phyloP scores from a whole-genome alignment of 768 basidiomycete species.

The Plicaturopsis crispa region DNA sequence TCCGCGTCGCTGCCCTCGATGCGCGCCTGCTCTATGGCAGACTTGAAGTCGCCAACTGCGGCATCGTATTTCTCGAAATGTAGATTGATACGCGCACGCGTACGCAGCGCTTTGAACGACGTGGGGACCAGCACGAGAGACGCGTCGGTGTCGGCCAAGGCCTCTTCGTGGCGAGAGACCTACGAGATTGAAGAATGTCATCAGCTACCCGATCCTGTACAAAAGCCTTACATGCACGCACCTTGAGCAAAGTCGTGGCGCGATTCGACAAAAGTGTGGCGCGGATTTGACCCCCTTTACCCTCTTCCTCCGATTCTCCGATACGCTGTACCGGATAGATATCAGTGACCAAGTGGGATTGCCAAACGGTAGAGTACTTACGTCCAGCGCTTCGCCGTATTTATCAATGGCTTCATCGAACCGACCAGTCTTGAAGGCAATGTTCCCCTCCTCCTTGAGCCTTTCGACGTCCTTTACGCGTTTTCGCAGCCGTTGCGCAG shows the following conservation, averaged over 20 bases:
- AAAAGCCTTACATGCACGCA: too few species aligned
- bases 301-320: conserved; percentile 62
- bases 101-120: conserved; percentile 82
- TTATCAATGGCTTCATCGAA: conserved; percentile 56
- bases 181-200: conserved; percentile 20
- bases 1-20: conserved; percentile 60
- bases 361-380: too few species aligned
- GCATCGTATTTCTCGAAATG: conserved; percentile 69
- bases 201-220: too few species aligned
- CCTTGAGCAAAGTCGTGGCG: conserved; percentile 77
- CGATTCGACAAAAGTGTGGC: conserved; percentile 79
- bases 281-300: conserved; percentile 72
- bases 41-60: conserved; percentile 68
- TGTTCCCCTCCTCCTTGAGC: conserved; percentile 81
- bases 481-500: conserved; percentile 63
- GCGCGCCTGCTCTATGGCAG: conserved; percentile 67
- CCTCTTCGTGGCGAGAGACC: conserved; percentile 60
- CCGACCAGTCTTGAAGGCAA: conserved; percentile 56
- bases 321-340: conserved; percentile 50
- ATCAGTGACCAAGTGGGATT: not conserved
- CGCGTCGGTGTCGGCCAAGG: conserved; percentile 61
- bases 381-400: conserved; percentile 69
- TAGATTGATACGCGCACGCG: conserved; percentile 74
- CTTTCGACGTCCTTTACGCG: conserved; percentile 79
- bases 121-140: conserved; percentile 55